Evolutionary conservation across 2,329 filamentous ascomycete genomes (phyloP), one percentile per base, ranked within the genome.

Genomic region (Pseudocercospora musae): DNA sequence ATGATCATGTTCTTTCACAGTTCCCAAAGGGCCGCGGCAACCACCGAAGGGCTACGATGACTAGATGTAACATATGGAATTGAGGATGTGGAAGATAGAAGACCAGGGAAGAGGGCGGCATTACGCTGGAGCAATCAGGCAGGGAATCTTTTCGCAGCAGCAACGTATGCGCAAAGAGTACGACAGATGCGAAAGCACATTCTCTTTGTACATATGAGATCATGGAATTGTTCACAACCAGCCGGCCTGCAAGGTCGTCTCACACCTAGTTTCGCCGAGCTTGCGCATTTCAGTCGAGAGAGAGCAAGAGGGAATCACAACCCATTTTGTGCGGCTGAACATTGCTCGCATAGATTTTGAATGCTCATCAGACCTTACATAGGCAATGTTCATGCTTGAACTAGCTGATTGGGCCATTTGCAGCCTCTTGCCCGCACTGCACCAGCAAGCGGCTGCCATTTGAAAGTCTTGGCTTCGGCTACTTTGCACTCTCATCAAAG

Each of bases 31-130:
- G 58, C 78, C 78, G 50, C 72, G 80, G 60, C 74, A 77, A 58
- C 75, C 77, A 66, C 79, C 78, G 18, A 70, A 74, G 20, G 80
- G 80, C 25, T 82, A 78, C 66, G 80, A 82, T 64, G 80, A 82
- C 66, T 77, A 63, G 57, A 42, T 42, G 52, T 9, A 25, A 33
- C 31, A 31, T 37, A 15, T 21, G 18, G 44, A 48, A 15, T 27
- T 31, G 31, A 33, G 31, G 33, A 33, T n/a, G 11, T 11, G 21
- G 11, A 52, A 5, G 48, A 29, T 52, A 31, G 48, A 2, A 49
- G 21, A 8, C 23, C 15, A 55, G 20, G 37, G 25, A 29, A 27
- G 40, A 46, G n/a, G 1, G 23, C 18, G 29, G 29, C 53, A 56
- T 25, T 29, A n/a, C 23, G 48, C 48, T n/a, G 48, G 20, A 50